These are phyloP conservation scores for Penicillium canariense DNA, from an alignment of 495 filamentous ascomycete species.

Conservation along the genomic window DNA sequence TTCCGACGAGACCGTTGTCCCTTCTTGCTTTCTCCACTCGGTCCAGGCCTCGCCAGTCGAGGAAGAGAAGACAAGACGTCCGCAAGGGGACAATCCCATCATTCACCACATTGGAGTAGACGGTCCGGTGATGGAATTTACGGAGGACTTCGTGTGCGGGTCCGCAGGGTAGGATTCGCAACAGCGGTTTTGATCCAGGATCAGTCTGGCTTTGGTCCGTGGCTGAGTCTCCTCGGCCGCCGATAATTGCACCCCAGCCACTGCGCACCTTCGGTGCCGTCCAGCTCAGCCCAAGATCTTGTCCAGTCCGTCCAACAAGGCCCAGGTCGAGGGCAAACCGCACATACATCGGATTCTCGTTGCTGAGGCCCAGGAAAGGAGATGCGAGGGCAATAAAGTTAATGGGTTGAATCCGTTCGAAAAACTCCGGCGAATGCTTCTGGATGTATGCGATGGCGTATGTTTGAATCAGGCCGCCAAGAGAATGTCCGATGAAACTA, in stretches of 20 bases:
- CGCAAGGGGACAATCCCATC: constrained; percentile 95
- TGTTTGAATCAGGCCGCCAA: constrained; percentile 87
- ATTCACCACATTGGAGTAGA: constrained; percentile 98
- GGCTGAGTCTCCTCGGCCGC: constrained; percentile 66
- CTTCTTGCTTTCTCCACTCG: constrained; percentile 91
- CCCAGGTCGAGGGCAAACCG: constrained; percentile 96
- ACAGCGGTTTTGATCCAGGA: constrained; percentile 80
- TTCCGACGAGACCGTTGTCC: constrained; percentile 88
- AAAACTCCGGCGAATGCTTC: constrained; percentile 91
- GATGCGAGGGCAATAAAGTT: constrained; percentile 93
- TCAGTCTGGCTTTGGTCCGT: constrained; percentile 64
- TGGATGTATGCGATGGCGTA: constrained; percentile 98
- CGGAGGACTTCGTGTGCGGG: constrained; percentile 84
- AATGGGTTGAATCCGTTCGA: constrained; percentile 79
- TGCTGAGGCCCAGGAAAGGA: constrained; percentile 89
- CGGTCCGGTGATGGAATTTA: constrained; percentile 85
- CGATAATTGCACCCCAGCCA: constrained; percentile 84
- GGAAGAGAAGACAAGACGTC: constrained; percentile 92
- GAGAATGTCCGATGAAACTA: constrained; percentile 90
- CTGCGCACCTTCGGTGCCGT: constrained; percentile 79
- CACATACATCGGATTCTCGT: constrained; percentile 96
- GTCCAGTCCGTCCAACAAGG: constrained; percentile 88
- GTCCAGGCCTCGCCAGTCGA: constrained; percentile 93
- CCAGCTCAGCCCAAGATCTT: constrained; percentile 94
- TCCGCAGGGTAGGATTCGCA: constrained; percentile 88